Base-by-base conservation (phyloP, 83 land plant genomes). In the Diphasiastrum complanatum region DNA sequence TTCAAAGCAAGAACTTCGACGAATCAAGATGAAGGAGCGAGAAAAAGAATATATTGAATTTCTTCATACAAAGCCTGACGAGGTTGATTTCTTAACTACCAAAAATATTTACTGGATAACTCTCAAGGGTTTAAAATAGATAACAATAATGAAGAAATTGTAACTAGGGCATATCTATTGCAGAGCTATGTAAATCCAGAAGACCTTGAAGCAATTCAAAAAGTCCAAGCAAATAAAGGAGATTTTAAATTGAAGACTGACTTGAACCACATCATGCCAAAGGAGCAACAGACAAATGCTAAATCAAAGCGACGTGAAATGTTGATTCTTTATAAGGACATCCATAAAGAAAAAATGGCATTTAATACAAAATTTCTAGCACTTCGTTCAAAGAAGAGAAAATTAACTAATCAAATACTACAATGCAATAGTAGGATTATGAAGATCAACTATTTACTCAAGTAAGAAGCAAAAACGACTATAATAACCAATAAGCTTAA, bases 171-270 rank as follows among this genome's bases (percentile, higher is more conserved):
- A 3, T 64, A 4, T 11, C 29, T 43, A 25, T 55, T 67, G 38
- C 50, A 75, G 78, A 68, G 25, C 8, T 69, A 63, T 55, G 78
- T 61, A 5, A 61, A 43, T 56, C 64, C 61, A 28, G 78, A 75
- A 40, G 78, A 68, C 47, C 35, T 54, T 45, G 63, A 20, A 25
- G 78, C 67, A 25, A 69, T 75, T 19, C 28, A 47, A 25, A 55
- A 65, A 45, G 78, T 68, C 5, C 51, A 63, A 8, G 49, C 25
- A 10, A 46, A 50, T 33, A 75, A 66, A 64, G 78, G 78, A 4
- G 74, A 75, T 58, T 75, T 69, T 56, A 75, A 75, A 45, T 47
- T 75, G 43, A 75, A 75, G 47, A 34, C 78, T 22, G 62, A 75
- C 32, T 46, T 47, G 22, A 33, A 20, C 5, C 64, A 75, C 38